phyloP scores from a whole-genome alignment of 352 stramenopile species.

The Thraustochytrium sp. region DNA sequence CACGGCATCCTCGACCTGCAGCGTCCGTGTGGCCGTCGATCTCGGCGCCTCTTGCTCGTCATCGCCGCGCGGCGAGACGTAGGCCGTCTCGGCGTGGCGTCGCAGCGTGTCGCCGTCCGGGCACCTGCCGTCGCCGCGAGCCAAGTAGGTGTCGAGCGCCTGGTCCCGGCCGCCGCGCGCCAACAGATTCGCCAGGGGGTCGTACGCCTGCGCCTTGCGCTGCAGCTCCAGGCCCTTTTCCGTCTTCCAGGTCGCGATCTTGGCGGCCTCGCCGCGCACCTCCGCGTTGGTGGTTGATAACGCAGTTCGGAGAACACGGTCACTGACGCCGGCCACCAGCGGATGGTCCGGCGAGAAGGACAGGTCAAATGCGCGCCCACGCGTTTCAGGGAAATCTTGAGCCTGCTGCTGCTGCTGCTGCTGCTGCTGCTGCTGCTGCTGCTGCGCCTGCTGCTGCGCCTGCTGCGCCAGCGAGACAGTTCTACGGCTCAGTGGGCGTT shows the following conservation, averaged over 20 bases:
- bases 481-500: too few species aligned
- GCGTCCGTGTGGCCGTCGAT: not conserved
- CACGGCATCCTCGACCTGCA: not conserved
- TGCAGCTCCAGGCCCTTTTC: not conserved
- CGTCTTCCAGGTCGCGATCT: not conserved
- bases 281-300: not conserved
- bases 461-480: too few species aligned
- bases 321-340: not conserved
- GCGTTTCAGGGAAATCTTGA: slow-evolving; percentile 6
- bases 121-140: not conserved
- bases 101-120: not conserved
- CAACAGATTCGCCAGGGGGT: not conserved
- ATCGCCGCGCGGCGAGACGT: too few species aligned
- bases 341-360: not conserved
- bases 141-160: not conserved
- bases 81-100: not conserved
- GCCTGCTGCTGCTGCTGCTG: not conserved
- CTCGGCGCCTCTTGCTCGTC: not conserved
- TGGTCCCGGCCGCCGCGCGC: not conserved
- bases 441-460: too few species aligned
- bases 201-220: not conserved
- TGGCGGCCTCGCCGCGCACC: not conserved
- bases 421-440: too few species aligned
- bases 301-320: not conserved
- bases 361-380: not conserved